A percentile compares a stretch with the other conserved stretches of the same genome.
Conservation (phyloP, 202 grass and related monocot genomes). For the Bolboschoenoplectus hybrid region DNA sequence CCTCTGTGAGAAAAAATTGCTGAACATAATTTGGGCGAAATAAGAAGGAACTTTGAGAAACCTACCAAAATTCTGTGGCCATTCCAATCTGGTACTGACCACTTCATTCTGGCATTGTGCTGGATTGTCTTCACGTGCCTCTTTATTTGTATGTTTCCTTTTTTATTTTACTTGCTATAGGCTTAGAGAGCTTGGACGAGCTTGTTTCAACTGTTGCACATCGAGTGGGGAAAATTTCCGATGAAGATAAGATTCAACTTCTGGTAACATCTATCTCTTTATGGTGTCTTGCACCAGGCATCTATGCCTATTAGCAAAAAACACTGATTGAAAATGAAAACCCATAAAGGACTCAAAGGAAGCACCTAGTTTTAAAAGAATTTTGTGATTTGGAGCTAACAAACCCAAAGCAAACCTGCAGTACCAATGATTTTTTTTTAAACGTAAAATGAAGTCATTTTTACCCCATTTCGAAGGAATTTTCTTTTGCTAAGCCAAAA, state of each 20-base stretch:
- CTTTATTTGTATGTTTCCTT: neutral
- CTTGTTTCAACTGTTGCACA: conserved; percentile 64
- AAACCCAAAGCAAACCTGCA: neutral
- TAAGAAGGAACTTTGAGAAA: conserved; percentile 3
- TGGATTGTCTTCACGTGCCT: neutral
- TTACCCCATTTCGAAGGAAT: neutral
- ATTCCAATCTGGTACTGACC: neutral
- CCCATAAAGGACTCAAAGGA: neutral
- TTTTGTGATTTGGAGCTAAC: neutral
- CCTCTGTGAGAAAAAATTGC: neutral
- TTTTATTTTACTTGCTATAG: conserved; percentile 43
- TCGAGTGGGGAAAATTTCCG: conserved; percentile 59
- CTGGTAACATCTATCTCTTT: conserved; percentile 61
- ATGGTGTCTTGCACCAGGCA: neutral
- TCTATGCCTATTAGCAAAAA: neutral
- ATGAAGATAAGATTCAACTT: conserved; percentile 66
- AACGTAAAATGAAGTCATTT: neutral
- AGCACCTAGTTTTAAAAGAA: neutral
- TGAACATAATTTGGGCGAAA: neutral
- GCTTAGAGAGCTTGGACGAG: conserved; percentile 64
- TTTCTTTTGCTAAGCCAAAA: neutral
- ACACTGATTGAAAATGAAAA: neutral
- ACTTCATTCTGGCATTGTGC: neutral
- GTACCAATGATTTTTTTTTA: neutral
- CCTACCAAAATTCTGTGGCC: neutral